Percentiles rank a stretch among this genome's conserved stretches.
Evolutionary conservation across 352 stramenopile genomes (phyloP).

Genomic region (Thalassiosira delicatula): DNA sequence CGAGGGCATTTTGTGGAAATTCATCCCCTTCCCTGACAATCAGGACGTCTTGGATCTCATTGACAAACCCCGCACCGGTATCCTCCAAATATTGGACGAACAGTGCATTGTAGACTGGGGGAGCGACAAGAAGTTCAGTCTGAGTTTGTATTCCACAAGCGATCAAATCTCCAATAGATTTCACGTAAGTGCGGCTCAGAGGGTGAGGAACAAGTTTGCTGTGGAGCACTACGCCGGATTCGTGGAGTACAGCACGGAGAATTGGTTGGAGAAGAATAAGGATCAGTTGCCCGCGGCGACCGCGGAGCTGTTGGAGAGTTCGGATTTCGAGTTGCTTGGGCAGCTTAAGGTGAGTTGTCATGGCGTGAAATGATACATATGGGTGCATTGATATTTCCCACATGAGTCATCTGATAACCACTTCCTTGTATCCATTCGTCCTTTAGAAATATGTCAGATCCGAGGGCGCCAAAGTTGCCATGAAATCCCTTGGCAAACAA

Average conservation of each 20-base stretch:
- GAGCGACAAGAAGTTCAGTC: constrained; percentile 78
- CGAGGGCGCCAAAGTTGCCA: neutral
- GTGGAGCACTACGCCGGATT: constrained; percentile 90
- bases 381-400: too few relatives aligned
- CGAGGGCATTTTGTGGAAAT: constrained; percentile 81
- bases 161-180: constrained; percentile 58
- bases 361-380: too few relatives aligned
- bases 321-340: constrained; percentile 1
- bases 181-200: constrained; percentile 38
- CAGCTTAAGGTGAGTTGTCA: constrained; percentile 18
- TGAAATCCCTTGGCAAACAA: constrained; percentile 66
- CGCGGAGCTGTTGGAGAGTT: constrained; percentile 40
- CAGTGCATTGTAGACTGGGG: constrained; percentile 82
- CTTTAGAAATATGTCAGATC: constrained; percentile 1
- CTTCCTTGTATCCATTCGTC: too few relatives aligned
- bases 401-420: too few relatives aligned
- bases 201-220: constrained; percentile 53
- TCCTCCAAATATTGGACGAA: constrained; percentile 81
- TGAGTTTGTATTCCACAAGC: constrained; percentile 57
- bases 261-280: constrained; percentile 97
- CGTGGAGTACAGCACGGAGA: constrained; percentile 92
- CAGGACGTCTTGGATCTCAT: constrained; percentile 83
- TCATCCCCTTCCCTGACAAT: constrained; percentile 87
- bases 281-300: constrained; percentile 79
- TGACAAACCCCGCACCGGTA: constrained; percentile 77